Percentiles rank a stretch among this genome's conserved stretches.
Evolutionary conservation across 1,284 basidiomycete genomes (phyloP).

Genomic region (Stereum hirsutum): DNA sequence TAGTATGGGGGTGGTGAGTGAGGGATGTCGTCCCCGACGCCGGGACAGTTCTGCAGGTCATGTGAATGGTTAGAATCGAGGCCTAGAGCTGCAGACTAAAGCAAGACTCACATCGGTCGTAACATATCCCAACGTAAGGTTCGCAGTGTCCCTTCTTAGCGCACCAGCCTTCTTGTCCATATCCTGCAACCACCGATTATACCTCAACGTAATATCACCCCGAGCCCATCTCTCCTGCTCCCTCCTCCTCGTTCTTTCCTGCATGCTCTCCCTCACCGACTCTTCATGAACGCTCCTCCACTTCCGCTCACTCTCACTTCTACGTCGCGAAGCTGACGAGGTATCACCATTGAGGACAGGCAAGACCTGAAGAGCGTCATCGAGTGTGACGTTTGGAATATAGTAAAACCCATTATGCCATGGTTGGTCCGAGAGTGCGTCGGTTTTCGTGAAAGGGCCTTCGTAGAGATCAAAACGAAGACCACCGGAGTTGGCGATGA

Average conservation of each 20-base stretch:
- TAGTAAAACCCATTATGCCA: constrained; percentile 54
- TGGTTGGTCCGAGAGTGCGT: constrained; percentile 65
- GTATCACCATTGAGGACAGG: constrained; percentile 37
- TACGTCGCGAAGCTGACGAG: too few species aligned
- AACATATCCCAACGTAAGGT: constrained; percentile 66
- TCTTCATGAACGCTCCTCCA: too few species aligned
- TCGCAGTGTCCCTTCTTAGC: constrained; percentile 27
- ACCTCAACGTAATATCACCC: constrained; percentile 44
- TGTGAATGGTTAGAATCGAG: constrained; percentile 1
- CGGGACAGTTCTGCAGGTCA: constrained; percentile 53
- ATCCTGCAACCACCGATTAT: constrained; percentile 42
- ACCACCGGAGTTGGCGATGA: constrained; percentile 69
- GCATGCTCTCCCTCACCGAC: constrained; percentile 21
- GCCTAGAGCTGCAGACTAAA: too few species aligned
- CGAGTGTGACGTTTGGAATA: constrained; percentile 40
- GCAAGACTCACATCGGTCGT: constrained; percentile 55
- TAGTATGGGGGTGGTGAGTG: constrained; percentile 53
- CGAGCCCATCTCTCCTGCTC: constrained; percentile 34
- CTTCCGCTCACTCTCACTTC: too few species aligned
- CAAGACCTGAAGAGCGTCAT: constrained; percentile 43
- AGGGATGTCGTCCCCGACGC: constrained; percentile 57
- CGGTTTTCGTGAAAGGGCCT: constrained; percentile 71
- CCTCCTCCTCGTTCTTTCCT: constrained; percentile 15
- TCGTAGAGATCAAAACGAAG: constrained; percentile 65
- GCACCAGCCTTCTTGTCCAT: constrained; percentile 33